These are phyloP conservation scores for Simmondsia chinensis DNA, from an alignment of 148 eudicot species.

Conservation along the genomic window DNA sequence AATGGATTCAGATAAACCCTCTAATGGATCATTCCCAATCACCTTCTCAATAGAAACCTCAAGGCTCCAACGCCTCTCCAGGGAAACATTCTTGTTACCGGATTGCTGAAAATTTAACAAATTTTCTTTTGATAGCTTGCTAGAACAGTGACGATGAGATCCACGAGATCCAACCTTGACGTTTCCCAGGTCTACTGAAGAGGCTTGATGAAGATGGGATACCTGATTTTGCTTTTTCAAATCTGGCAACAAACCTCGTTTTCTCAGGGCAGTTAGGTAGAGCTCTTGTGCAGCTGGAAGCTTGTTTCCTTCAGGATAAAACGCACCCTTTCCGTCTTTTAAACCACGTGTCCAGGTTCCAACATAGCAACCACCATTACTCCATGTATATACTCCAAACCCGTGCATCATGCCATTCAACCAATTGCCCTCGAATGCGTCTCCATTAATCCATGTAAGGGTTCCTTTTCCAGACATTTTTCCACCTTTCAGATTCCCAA, in stretches of 20 bases:
- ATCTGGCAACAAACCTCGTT: slow-evolving; percentile 85
- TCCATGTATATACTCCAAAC: slow-evolving; percentile 88
- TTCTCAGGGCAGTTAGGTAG: slow-evolving; percentile 71
- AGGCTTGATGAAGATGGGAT: slow-evolving; percentile 66
- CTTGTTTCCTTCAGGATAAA: slow-evolving; percentile 63
- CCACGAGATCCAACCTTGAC: slow-evolving; percentile 39
- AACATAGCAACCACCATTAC: slow-evolving; percentile 78
- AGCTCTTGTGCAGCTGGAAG: slow-evolving; percentile 60
- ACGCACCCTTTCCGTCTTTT: slow-evolving; percentile 93
- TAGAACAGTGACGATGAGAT: slow-evolving; percentile 32
- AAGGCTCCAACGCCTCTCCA: slow-evolving; percentile 86
- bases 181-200: slow-evolving; percentile 60
- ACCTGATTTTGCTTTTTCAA: slow-evolving; percentile 60
- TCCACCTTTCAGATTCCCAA: slow-evolving; percentile 92
- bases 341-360: slow-evolving; percentile 97
- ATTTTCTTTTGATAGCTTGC: slow-evolving; percentile 37
- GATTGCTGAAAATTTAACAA: slow-evolving; percentile 41
- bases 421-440: slow-evolving; percentile 93
- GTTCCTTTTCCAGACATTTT: slow-evolving; percentile 89
- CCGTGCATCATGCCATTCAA: slow-evolving; percentile 87
- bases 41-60: slow-evolving; percentile 88
- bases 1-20: slow-evolving; percentile 32
- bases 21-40: slow-evolving; percentile 45
- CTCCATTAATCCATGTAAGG: slow-evolving; percentile 81
- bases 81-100: slow-evolving; percentile 39